phyloP scores from a whole-genome alignment of 1,284 basidiomycete genomes.

The Pisolithus thermaeus region DNA sequence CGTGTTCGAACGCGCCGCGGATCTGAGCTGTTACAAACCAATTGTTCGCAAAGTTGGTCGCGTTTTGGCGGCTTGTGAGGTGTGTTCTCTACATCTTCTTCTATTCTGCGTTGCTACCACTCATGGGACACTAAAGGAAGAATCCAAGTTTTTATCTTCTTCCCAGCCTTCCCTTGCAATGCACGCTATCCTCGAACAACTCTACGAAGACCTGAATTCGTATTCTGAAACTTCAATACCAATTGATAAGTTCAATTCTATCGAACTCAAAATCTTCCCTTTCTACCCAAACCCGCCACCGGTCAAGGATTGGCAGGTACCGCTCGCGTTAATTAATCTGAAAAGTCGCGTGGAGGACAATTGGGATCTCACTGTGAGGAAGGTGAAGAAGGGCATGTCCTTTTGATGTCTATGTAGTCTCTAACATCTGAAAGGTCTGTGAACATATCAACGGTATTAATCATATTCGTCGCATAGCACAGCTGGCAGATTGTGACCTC shows the following conservation, averaged over 20 bases:
- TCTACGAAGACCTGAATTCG: slow-evolving; percentile 96
- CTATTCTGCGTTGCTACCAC: not conserved
- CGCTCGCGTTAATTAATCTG: slow-evolving; percentile 84
- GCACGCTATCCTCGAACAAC: slow-evolving; percentile 87
- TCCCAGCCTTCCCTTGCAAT: slow-evolving; percentile 67
- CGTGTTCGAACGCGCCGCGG: slow-evolving; percentile 87
- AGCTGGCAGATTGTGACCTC: slow-evolving; percentile 87
- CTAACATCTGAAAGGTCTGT: slow-evolving; percentile 51
- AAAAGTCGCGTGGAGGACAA: slow-evolving; percentile 78
- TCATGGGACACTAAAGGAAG: slow-evolving; percentile 53
- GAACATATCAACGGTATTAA: slow-evolving; percentile 86
- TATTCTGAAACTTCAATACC: slow-evolving; percentile 93
- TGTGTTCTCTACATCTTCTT: slow-evolving; percentile 32
- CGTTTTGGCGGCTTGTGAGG: slow-evolving; percentile 84
- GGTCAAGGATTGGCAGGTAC: slow-evolving; percentile 94
- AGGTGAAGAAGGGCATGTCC: slow-evolving; percentile 40
- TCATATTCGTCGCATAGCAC: slow-evolving; percentile 87
- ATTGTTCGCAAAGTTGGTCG: slow-evolving; percentile 93
- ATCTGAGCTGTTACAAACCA: slow-evolving; percentile 92
- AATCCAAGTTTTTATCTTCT: slow-evolving; percentile 83
- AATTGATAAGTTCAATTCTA: slow-evolving; percentile 85
- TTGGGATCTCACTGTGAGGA: slow-evolving; percentile 94
- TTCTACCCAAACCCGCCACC: slow-evolving; percentile 92
- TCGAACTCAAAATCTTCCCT: slow-evolving; percentile 94
- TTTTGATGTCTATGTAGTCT: slow-evolving; percentile 2